Conservation (phyloP, 139 green algal species). For the Protoeuglena noctilucae region DNA sequence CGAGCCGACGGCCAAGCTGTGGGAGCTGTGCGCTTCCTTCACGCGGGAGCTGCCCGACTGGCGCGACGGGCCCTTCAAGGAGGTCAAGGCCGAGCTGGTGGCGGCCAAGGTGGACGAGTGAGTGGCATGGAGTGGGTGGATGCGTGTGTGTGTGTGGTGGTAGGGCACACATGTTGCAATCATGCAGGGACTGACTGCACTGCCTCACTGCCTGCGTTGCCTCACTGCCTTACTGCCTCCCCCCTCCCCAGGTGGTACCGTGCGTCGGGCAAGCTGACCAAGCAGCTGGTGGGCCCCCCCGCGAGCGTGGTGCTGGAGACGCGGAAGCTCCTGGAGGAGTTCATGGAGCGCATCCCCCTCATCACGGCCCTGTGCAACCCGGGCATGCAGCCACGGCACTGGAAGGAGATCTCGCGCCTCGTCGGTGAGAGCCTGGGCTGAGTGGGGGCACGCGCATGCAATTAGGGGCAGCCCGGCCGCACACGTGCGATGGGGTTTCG, state of each 20-base stretch:
- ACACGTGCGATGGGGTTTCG: no score
- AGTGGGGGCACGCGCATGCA: no score
- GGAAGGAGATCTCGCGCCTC: conserved; percentile 32
- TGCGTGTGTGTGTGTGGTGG: no score
- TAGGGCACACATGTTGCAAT: no score
- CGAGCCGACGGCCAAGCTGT: conserved; percentile 35
- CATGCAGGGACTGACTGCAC: no score
- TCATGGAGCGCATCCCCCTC: conserved; percentile 31
- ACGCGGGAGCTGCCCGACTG: conserved; percentile 32
- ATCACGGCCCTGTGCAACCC: conserved; percentile 30
- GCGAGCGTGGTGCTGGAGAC: conserved; percentile 17
- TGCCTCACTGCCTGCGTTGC: no score
- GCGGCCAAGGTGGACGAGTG: conserved; percentile 29
- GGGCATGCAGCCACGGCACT: conserved; percentile 27
- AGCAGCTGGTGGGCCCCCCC: conserved; percentile 15
- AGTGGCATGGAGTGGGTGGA: no score
- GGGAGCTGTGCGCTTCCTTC: conserved; percentile 28
- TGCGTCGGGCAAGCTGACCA: conserved; percentile 13
- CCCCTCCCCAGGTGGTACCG: no score
- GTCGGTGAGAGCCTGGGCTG: no score
- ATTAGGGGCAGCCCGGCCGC: no score
- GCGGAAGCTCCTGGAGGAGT: conserved; percentile 40
- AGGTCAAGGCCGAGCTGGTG: conserved; percentile 29
- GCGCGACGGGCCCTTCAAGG: conserved; percentile 27
- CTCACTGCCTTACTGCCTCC: no score